Percentiles rank a stretch among this genome's conserved stretches.
Evolutionary conservation across 805 yeast genomes (phyloP).

Genomic region (Scheffersomyces ergatensis): DNA sequence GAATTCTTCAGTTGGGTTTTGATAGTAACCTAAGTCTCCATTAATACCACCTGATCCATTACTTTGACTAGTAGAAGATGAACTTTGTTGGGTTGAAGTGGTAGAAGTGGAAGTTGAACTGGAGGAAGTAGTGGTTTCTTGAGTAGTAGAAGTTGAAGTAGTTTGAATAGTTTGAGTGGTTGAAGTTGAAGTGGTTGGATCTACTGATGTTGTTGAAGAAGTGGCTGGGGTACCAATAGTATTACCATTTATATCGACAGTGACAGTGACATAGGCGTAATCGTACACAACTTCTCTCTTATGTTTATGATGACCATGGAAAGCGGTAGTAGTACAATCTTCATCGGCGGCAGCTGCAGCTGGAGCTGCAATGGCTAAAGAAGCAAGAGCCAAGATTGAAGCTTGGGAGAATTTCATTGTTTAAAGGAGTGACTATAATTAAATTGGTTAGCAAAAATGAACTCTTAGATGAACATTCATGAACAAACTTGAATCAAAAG

Average conservation of each 20-base stretch:
- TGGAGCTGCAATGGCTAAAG: conserved; percentile 18
- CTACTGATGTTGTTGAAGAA: conserved; percentile 5
- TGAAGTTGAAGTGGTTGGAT: conserved; percentile 15
- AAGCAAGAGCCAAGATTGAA: conserved; percentile 9
- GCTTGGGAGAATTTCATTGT: conserved; percentile 8
- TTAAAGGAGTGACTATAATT: background rate
- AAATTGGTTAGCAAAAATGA: no score
- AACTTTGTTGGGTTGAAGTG: conserved; percentile 11
- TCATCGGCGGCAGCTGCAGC: conserved; percentile 33
- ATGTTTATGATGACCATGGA: conserved; percentile 62
- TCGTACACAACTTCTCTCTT: conserved; percentile 48
- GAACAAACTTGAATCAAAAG: no score
- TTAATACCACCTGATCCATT: conserved; percentile 14
- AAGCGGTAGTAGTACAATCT: conserved; percentile 47
- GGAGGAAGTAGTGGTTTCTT: conserved; percentile 17
- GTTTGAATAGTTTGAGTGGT: conserved; percentile 23
- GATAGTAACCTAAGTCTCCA: conserved; percentile 53
- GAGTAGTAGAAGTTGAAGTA: conserved; percentile 15
- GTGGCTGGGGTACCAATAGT: conserved; percentile 17
- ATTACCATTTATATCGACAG: conserved; percentile 38
- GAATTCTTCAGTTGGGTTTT: conserved; percentile 51
- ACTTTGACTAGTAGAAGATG: conserved; percentile 7
- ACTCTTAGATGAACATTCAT: no score
- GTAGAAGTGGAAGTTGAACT: conserved; percentile 18
- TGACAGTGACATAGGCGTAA: conserved; percentile 42